Conservation (phyloP, 345 rosid species). For the Eucalyptus regnans region DNA sequence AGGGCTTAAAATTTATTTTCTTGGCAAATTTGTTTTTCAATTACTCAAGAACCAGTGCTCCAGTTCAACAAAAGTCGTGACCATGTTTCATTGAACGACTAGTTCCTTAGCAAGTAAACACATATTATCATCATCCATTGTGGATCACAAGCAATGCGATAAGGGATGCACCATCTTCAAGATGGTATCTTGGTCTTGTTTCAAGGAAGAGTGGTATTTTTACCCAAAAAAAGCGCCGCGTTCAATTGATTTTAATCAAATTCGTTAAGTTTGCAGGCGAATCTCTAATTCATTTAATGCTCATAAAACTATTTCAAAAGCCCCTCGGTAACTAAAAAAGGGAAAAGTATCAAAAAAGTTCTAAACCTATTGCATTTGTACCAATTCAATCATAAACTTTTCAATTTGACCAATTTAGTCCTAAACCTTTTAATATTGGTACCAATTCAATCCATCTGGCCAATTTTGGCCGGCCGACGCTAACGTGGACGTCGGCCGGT, state of each 20-base stretch:
- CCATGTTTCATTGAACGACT: not conserved
- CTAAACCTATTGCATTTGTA: too few species aligned
- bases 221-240: not conserved
- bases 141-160: not conserved
- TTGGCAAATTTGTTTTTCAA: not conserved
- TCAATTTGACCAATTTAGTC: too few species aligned
- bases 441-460: too few species aligned
- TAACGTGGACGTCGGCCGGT: too few species aligned
- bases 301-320: not conserved
- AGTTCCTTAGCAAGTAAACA: not conserved
- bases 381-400: too few species aligned
- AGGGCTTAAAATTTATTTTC: not conserved
- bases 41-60: not conserved
- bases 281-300: not conserved
- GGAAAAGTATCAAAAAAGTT: too few species aligned
- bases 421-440: too few species aligned
- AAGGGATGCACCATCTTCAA: not conserved
- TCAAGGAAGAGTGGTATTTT: slow-evolving; percentile 23
- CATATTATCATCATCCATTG: not conserved
- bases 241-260: not conserved
- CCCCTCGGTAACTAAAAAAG: not conserved
- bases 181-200: slow-evolving; percentile 1
- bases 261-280: not conserved
- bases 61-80: not conserved
- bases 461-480: too few species aligned